Conservation (phyloP, 2,329 filamentous ascomycete species). For the Meredithiella fracta region DNA sequence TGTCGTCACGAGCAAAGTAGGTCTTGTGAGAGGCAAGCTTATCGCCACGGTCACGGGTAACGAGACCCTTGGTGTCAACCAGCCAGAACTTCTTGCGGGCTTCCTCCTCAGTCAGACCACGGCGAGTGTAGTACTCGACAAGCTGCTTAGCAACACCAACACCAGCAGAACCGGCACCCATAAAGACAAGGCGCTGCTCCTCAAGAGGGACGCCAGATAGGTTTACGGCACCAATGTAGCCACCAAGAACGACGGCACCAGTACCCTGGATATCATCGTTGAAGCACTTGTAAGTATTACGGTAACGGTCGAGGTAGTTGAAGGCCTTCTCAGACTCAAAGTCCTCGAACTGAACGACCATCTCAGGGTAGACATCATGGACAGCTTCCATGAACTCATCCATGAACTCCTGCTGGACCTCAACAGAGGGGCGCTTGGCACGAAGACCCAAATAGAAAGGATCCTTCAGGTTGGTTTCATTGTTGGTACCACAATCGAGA, state of each 20-base stretch:
- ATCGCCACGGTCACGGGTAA: constrained; percentile 84
- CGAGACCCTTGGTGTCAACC: constrained; percentile 90
- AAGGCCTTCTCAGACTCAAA: constrained; percentile 90
- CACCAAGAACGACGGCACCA: constrained; percentile 81
- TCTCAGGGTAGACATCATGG: constrained; percentile 51
- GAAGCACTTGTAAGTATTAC: constrained; percentile 82
- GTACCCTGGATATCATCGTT: constrained; percentile 98
- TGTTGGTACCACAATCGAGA: constrained; percentile 49
- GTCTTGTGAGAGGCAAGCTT: constrained; percentile 81
- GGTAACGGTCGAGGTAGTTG: constrained; percentile 79
- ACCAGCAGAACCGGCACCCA: constrained; percentile 88
- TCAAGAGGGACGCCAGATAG: constrained; percentile 69
- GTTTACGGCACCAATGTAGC: constrained; percentile 60
- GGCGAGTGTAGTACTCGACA: constrained; percentile 88
- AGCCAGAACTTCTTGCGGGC: constrained; percentile 91
- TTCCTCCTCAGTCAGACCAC: constrained; percentile 73
- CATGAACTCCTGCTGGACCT: constrained; percentile 78
- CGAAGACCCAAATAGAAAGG: constrained; percentile 81
- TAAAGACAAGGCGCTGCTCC: constrained; percentile 89
- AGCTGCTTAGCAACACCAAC: constrained; percentile 97
- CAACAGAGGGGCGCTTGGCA: constrained; percentile 58
- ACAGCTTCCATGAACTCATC: constrained; percentile 94
- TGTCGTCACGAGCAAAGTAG: constrained; percentile 50
- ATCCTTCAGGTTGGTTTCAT: constrained; percentile 48
- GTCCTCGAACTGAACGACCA: constrained; percentile 85